Base-by-base conservation (phyloP, 208 protist genomes). In the Zelonia costaricensis region DNA sequence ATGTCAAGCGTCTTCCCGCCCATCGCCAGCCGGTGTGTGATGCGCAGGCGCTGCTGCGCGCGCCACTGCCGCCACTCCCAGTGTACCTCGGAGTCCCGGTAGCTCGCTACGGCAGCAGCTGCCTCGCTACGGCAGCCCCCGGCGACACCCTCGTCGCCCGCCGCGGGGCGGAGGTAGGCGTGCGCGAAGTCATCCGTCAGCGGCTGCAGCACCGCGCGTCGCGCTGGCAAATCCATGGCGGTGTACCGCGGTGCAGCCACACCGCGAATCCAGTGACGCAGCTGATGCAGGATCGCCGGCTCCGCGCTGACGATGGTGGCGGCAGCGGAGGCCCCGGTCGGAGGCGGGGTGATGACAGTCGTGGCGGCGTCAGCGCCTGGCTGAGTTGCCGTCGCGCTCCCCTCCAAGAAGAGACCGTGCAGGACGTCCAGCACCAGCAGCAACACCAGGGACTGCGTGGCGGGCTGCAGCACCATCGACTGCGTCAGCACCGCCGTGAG, bases 341-440 rank as follows among this genome's bases (percentile, higher is more conserved):
- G n/a, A n/a, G n/a, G n/a, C n/a, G n/a, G n/a, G n/a, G n/a, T n/a
- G n/a, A n/a, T n/a, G n/a, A n/a, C n/a, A n/a, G n/a, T n/a, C n/a
- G n/a, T 20, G 9, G 35, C 33, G 22, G 28, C 22, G 25, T 16
- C 46, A 31, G 13, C 47, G 13, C 3, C 15, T 10, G 13, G n/a
- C 13, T 36, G 23, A 18, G 12, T 20, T 4, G 25, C n/a, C 7
- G 12, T 18, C 13, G 16, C n/a, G 16, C 7, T 38, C 10, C 38
- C 6, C 36, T n/a, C n/a, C n/a, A n/a, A n/a, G n/a, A 69, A 5
- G 22, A 58, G 30, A 9, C 10, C 27, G 43, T 62, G 53, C 36
- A 62, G 39, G n/a, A 70, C 73, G 27, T 87, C 80, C 0, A 91
- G 62, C 27, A 91, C 63, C 3, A 91, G 68, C 38, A 85, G 46